Evolutionary conservation across 805 yeast species (phyloP), one percentile per base, ranked within the genome.

Genomic region (Candida manassasensis): DNA sequence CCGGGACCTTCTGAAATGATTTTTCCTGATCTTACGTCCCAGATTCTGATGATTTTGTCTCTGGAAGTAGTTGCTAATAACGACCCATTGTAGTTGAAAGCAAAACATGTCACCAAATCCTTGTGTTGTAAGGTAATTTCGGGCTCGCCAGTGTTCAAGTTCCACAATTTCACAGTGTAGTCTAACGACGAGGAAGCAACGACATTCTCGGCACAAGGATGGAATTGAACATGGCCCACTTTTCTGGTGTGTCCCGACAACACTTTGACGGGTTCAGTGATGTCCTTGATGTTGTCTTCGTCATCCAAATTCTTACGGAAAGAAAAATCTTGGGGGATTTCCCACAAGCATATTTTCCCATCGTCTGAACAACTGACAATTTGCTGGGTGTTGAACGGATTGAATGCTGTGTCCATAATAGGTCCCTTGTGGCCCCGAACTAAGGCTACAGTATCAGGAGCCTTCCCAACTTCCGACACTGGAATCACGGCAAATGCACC

Each of bases 401-500:
- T 84, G 70, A 90, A 93, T 39, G 85, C 95, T 0, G 97, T 90
- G 62, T 93, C 99, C 47, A 93, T 72, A 22, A 93, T 97, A 6
- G 94, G 82, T 18, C 95, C 96, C 21, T 89, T 84, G 59, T 90
- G 98, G 11, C 98, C 98, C 51, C 96, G 78, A 61, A 90, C 93
- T 46, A 93, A 71, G 2, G 98, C 93, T 32, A 88, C 89, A 41
- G 81, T 77, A 49, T 93, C 99, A 3, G 96, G 97, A 6, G 89
- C 80, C 55, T 89, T 93, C 7, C 98, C 97, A 13, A 77, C 81
- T 58, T 90, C 96, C 6, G 58, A 56, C 17, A 86, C 66, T 2
- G 98, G 98, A 41, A 93, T 79, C 9, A 94, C 84, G 1, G 96
- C 96, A 67, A 93, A 89, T 0, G 97, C 94, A 35, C 99, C 99